Evolutionary conservation across 352 stramenopile species (phyloP), one percentile per base, ranked within the genome.

Genomic region (Globisporangium heterothallicum): DNA sequence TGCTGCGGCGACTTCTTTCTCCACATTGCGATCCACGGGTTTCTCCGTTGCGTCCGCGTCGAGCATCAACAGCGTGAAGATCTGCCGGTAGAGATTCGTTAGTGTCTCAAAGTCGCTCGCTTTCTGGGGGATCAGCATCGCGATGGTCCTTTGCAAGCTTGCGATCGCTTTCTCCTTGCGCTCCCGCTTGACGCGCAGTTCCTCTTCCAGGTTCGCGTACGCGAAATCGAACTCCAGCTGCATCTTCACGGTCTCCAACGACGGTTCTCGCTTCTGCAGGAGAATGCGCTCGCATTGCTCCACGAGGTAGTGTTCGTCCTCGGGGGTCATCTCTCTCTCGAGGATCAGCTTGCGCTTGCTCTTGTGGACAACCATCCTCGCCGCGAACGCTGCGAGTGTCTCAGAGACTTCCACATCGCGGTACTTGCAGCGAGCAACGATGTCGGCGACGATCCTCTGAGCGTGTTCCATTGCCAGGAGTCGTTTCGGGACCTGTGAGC

Each of bases 161-260:
- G 63, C 59, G 6, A 95, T 60, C 0, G 73, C 68, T 40, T 84
- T 76, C 14, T 79, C 63, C 29, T 89, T 81, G 36, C 63, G 66
- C 22, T 84, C 70, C 1, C 72, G 66, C 19, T 76, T 72, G 30
- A 66, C 59, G 4, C 82, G 69, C 32, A 97, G 47, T 29, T 78
- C 66, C 36, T 94, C 79, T 42, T 92, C 80, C 0, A 87, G 59
- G 29, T 90, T 87, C 5, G 94, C 82, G 64, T 97, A 97, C 36
- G 78, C 87, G 24, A 80, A 87, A 61, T 98, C 92, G 55, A 97
- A 98, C 45, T 87, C 88, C 38, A 97, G 88, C 68, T 98, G 92
- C 88, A 98, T 98, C 61, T 96, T 97, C 55, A 98, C 82, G n/a
- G 86, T 93, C 66, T 95, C 83, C 48, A 97, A 70, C 16, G 80